Evolutionary conservation across 768 basidiomycete genomes (phyloP), one percentile per base, ranked within the genome.

Genomic region (Podaxis sp.): DNA sequence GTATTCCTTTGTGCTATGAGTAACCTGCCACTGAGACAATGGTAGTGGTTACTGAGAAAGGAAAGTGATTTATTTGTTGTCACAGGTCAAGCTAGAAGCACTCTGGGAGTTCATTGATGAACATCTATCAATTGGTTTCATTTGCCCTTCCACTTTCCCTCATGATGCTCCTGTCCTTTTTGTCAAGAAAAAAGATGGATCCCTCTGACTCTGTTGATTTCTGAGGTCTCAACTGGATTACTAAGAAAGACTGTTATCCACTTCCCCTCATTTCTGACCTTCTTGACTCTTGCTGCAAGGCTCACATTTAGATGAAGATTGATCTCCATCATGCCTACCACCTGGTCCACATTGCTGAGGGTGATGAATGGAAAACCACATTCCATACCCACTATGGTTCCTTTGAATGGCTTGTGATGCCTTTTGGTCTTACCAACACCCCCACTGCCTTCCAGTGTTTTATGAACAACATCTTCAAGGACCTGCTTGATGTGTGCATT

Each of bases 331-430:
- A 69, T 49, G 75, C 76, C 1, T 82, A 74, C 65, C 72, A 75
- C 65, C 74, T 73, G 7, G 63, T 82, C 36, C 65, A 75, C 0
- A 76, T 83, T 51, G 64, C 66, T 4, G 71, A 73, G 15, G 79
- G 78, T 0, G 73, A 81, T 59, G 72, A 80, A 66, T 76, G 74
- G 76, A 82, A 81, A 64, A 80, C 80, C 2, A 77, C 76, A 0
- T 82, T 83, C 67, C 57, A 68, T 4, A 79, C 75, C 11, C 69
- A 69, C 28, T 72, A 72, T n/a, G 76, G 81, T 4, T n/a, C n/a
- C n/a, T n/a, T n/a, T n/a, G n/a, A n/a, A n/a, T n/a, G n/a, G n/a
- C n/a, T n/a, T n/a, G n/a, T n/a, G n/a, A n/a, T n/a, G n/a, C n/a
- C n/a, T n/a, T n/a, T n/a, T n/a, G n/a, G n/a, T n/a, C n/a, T n/a